Conservation (phyloP, 805 yeast species). For the Komagataella mondaviorum region DNA sequence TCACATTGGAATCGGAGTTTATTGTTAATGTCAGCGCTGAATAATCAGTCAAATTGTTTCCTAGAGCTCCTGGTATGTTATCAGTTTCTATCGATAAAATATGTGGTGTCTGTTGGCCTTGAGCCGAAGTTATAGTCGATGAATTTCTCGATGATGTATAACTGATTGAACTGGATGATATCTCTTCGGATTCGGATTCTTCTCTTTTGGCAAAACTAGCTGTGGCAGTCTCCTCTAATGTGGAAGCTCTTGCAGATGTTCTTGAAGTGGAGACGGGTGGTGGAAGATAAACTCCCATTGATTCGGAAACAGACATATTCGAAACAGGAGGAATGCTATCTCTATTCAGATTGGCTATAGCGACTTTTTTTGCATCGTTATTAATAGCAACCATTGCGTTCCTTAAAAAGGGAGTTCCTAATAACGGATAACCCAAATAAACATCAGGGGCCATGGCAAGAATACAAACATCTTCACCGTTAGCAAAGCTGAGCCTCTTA, state of each 20-base stretch:
- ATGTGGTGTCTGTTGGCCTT: not conserved
- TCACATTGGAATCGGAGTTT: not conserved
- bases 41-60: conserved; percentile 11
- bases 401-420: conserved; percentile 48
- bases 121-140: not conserved
- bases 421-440: conserved; percentile 30
- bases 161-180: not conserved
- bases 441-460: conserved; percentile 36
- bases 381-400: conserved; percentile 50
- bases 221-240: not conserved
- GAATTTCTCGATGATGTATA: not conserved
- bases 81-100: conserved; percentile 13
- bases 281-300: not conserved
- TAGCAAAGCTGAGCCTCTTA: conserved; percentile 28
- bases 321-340: not conserved
- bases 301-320: not conserved
- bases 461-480: conserved; percentile 45
- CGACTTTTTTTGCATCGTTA: conserved; percentile 39
- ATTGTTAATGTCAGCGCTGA: conserved; percentile 14
- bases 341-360: conserved; percentile 32
- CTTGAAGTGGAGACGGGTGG: not conserved
- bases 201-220: not conserved
- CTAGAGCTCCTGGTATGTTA: conserved; percentile 17
- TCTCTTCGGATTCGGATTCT: not conserved
- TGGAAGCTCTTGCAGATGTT: not conserved